These are phyloP conservation scores for Exserohilum rostratum DNA, from an alignment of 2,329 filamentous ascomycete species.

Conservation along the genomic window DNA sequence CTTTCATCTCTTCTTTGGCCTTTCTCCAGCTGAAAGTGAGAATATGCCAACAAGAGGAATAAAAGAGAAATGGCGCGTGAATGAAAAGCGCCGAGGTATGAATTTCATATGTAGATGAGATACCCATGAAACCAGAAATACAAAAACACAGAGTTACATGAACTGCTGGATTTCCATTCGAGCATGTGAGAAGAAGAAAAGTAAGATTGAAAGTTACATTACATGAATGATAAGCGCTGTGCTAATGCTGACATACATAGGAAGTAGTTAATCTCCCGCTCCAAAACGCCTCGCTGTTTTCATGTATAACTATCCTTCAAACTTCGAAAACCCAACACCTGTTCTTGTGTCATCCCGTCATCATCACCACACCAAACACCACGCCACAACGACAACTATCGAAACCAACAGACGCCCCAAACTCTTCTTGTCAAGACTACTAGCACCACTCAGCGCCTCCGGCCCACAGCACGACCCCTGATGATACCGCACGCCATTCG, in stretches of 20 bases:
- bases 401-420: too few species aligned
- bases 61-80: neutral
- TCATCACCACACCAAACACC: neutral
- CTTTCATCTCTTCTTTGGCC: too few species aligned
- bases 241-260: too few species aligned
- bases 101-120: conserved; percentile 23
- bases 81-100: conserved; percentile 5
- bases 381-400: neutral
- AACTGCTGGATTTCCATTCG: neutral
- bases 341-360: too few species aligned
- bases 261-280: too few species aligned
- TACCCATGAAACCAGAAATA: conserved; percentile 13
- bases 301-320: too few species aligned
- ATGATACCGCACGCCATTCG: conserved; percentile 57
- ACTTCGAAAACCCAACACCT: too few species aligned
- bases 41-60: neutral
- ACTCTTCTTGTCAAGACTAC: neutral
- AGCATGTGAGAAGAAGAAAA: neutral
- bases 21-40: neutral
- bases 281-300: too few species aligned
- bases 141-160: neutral
- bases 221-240: too few species aligned
- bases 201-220: too few species aligned
- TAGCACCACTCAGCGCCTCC: neutral
- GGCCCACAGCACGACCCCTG: conserved; percentile 31